phyloP scores from a whole-genome alignment of 116 monocot genomes.

The Dioscorea cayenensis region DNA sequence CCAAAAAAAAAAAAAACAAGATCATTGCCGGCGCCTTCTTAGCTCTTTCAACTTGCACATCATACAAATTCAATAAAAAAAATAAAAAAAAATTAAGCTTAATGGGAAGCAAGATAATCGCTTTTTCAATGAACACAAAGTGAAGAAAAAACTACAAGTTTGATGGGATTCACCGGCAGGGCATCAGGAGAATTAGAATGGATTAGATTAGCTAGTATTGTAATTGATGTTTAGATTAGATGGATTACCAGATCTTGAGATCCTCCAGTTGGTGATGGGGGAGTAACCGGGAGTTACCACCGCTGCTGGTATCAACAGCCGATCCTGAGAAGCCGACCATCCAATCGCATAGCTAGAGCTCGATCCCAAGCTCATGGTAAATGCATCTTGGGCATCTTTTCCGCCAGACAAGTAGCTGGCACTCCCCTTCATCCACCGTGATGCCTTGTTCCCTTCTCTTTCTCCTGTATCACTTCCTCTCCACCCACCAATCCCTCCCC shows the following conservation, averaged over 20 bases:
- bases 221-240: no score
- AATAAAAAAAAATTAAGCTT: no score
- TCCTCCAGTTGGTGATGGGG: slow-evolving; percentile 17
- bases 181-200: no score
- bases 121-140: no score
- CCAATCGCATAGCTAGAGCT: slow-evolving; percentile 56
- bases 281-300: slow-evolving; percentile 23
- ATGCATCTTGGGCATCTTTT: slow-evolving; percentile 10
- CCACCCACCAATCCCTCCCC: slow-evolving; percentile 25
- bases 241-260: slow-evolving; percentile 31
- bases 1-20: no score
- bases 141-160: no score
- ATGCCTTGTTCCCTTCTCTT: slow-evolving; percentile 1
- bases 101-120: no score
- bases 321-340: slow-evolving; percentile 26
- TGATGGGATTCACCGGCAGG: no score
- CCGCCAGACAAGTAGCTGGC: slow-evolving; percentile 24
- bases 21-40: no score
- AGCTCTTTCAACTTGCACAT: no score
- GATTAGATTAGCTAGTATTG: no score
- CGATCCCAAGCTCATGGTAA: slow-evolving; percentile 55
- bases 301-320: slow-evolving; percentile 26
- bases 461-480: slow-evolving; percentile 42
- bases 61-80: no score
- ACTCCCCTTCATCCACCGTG: slow-evolving; percentile 8